Percentiles rank a stretch among this genome's conserved stretches.
These are phyloP conservation scores for Hapsidospora chrysogenum DNA, from an alignment of 495 filamentous ascomycete species.

Conservation along the genomic window DNA sequence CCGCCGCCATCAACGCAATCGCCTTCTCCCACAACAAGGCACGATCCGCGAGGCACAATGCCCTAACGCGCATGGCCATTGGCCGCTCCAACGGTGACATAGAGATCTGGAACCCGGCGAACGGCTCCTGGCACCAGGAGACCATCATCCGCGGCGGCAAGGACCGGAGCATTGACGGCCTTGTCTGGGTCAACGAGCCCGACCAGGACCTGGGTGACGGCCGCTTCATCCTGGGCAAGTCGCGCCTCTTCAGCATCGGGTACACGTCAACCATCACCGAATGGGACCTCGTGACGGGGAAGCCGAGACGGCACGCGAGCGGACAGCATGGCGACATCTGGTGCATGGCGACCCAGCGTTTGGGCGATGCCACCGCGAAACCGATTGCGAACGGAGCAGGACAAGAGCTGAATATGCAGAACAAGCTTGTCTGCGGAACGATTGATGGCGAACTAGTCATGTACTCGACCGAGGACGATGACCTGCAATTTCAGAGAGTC, in stretches of 20 bases:
- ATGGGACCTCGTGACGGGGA: constrained; percentile 72
- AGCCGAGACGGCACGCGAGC: constrained; percentile 62
- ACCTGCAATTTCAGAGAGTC: constrained; percentile 53
- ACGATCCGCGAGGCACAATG: constrained; percentile 36
- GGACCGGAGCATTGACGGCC: constrained; percentile 72
- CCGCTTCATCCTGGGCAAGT: constrained; percentile 45
- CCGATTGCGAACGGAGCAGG: constrained; percentile 6
- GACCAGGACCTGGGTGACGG: constrained; percentile 45
- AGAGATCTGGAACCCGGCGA: constrained; percentile 91
- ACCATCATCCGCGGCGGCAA: constrained; percentile 68
- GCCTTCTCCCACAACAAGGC: constrained; percentile 71
- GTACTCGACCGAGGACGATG: constrained; percentile 67
- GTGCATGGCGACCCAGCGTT: constrained; percentile 56
- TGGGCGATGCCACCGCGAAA: constrained; percentile 6
- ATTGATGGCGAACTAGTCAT: constrained; percentile 80
- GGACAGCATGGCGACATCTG: constrained; percentile 94
- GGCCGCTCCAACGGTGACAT: constrained; percentile 92
- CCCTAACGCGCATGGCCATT: constrained; percentile 58
- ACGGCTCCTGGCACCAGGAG: constrained; percentile 81
- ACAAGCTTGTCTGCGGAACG: constrained; percentile 77
- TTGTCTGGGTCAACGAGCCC: constrained; percentile 85
- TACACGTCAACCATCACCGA: constrained; percentile 85
- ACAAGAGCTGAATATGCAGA: constrained; percentile 22
- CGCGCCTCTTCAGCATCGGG: constrained; percentile 91
- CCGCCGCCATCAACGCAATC: constrained; percentile 82